Base-by-base conservation (phyloP, 2,329 filamentous ascomycete species). In the Penicillium sp. region DNA sequence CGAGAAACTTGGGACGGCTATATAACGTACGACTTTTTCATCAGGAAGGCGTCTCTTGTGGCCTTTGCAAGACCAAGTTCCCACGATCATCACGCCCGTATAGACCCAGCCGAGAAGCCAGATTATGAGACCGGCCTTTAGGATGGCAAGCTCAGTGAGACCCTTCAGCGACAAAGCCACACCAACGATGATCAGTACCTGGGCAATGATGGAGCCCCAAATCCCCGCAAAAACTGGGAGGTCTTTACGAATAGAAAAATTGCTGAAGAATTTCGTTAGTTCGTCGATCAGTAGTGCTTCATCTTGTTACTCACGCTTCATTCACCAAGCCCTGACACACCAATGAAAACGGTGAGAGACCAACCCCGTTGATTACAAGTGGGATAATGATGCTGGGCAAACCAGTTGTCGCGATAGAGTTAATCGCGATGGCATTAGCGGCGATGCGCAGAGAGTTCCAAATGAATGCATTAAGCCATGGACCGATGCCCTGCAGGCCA, bases 231-330 rank as follows among this genome's bases (percentile, higher is more conserved):
- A 55, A 16, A 35, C 21, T 5, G 56, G 45, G 19, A 61, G 53
- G 1, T 48, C 16, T n/a, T 55, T 43, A n/a, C 49, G 56, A 41
- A 61, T 61, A 1, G 59, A 61, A n/a, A 52, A n/a, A 22, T 61
- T 59, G 3, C 56, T 61, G 31, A 29, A 10, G n/a, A 4, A 33
- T 21, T 3, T 31, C 11, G 37, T 39, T 5, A n/a, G 11, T 22
- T n/a, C 27, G 5, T 11, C 10, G 9, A 10, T 1, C n/a, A 22
- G 26, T 11, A 9, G 11, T 11, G 16, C 14, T 11, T 35, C 10
- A 13, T n/a, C 27, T 29, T 5, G 31, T 24, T 3, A 53, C 59
- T 52, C 46, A 61, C 53, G 53, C 29, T 37, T 58, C 58, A 11
- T 53, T 43, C 35, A 59, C 43, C 29, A 61, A 55, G n/a, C 53